Evolutionary conservation across 345 rosid genomes (phyloP).

Genomic region (Rhodamnia argentea): DNA sequence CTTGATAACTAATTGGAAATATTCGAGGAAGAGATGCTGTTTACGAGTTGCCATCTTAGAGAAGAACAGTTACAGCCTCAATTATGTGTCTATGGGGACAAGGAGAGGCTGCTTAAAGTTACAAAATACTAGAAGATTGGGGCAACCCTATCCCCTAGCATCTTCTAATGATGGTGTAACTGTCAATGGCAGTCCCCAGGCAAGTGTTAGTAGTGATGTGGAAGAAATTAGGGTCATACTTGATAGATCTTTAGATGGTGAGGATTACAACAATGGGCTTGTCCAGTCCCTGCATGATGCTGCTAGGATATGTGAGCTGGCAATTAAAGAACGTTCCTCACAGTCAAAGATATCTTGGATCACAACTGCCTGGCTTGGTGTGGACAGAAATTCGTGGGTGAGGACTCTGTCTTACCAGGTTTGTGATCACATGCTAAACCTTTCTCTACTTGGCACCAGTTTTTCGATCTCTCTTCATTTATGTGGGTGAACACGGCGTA

Average conservation of each 20-base stretch:
- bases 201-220: constrained; percentile 40
- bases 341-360: constrained; percentile 66
- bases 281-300: constrained; percentile 80
- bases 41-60: constrained; percentile 19
- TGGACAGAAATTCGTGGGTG: constrained; percentile 77
- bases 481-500: not conserved
- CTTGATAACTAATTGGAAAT: constrained; percentile 33
- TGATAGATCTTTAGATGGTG: constrained; percentile 51
- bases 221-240: constrained; percentile 67
- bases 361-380: constrained; percentile 81
- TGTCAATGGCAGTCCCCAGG: constrained; percentile 49
- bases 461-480: not conserved
- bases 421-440: not conserved
- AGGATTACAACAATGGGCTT: constrained; percentile 62
- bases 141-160: constrained; percentile 26
- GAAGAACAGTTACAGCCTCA: constrained; percentile 10
- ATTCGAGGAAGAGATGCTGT: constrained; percentile 30
- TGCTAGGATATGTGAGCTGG: constrained; percentile 78
- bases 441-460: not conserved
- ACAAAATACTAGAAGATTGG: constrained; percentile 27
- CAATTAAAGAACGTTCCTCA: constrained; percentile 45
- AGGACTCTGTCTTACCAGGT: constrained; percentile 95
- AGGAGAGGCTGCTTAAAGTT: constrained; percentile 10
- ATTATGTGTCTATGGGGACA: constrained; percentile 9
- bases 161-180: constrained; percentile 72